Evolutionary conservation across 2,329 filamentous ascomycete species (phyloP).

Genomic region (Botrytis fragariae): DNA sequence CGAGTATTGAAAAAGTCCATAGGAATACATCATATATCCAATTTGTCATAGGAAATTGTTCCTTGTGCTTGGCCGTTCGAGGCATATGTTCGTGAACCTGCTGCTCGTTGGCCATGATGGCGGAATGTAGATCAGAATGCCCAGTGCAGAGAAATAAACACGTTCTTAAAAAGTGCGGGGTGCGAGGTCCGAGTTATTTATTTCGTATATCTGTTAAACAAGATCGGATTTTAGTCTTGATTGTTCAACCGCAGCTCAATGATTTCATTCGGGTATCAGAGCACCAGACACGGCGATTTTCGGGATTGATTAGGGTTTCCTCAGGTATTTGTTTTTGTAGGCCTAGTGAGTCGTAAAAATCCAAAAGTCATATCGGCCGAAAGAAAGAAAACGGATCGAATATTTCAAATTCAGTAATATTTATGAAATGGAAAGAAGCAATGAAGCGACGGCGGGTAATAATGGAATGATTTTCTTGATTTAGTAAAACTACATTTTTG

Average conservation of each 20-base stretch:
- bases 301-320: background rate
- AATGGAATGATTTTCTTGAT: slow-evolving; percentile 2
- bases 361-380: slow-evolving; percentile 19
- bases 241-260: background rate
- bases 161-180: background rate
- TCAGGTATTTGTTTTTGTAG: slow-evolving; percentile 7
- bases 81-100: slow-evolving; percentile 24
- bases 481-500: slow-evolving; percentile 14
- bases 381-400: background rate
- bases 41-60: slow-evolving; percentile 26
- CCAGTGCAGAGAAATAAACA: background rate
- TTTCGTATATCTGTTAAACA: background rate
- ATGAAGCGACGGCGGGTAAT: background rate
- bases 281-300: background rate
- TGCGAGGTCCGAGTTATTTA: background rate
- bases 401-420: background rate
- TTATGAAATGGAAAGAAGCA: background rate
- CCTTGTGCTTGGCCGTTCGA: slow-evolving; percentile 21
- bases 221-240: slow-evolving; percentile 1
- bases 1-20: slow-evolving; percentile 75
- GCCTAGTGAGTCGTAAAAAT: slow-evolving; percentile 1
- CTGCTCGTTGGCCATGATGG: slow-evolving; percentile 20
- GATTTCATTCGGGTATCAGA: slow-evolving; percentile 1
- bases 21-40: slow-evolving; percentile 77
- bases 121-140: background rate